A percentile compares a stretch with the other conserved stretches of the same genome.
Evolutionary conservation across 2,329 filamentous ascomycete species (phyloP).

Genomic region (Amylocarpus encephaloides): DNA sequence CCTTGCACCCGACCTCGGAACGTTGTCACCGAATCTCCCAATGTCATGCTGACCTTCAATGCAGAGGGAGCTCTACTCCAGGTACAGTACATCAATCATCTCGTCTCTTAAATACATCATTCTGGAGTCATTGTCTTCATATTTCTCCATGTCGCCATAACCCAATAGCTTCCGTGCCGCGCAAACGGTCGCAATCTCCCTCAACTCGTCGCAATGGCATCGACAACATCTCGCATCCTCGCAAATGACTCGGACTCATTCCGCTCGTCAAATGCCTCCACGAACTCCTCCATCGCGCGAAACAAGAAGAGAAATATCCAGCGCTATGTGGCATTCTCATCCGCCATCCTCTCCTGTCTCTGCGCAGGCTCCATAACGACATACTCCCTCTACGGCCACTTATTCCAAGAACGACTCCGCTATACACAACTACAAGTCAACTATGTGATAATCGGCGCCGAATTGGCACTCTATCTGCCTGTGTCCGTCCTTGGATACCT

Average conservation of each 20-base stretch:
- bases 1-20: background rate
- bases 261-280: constrained; percentile 14
- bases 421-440: constrained; percentile 94
- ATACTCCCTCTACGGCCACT: constrained; percentile 87
- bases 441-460: constrained; percentile 77
- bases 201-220: constrained; percentile 13
- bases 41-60: background rate
- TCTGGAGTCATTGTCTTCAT: background rate
- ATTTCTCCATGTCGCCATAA: background rate
- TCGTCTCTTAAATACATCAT: background rate
- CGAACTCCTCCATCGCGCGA: constrained; percentile 16
- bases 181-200: background rate
- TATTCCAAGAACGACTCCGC: constrained; percentile 78
- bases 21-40: background rate
- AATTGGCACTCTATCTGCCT: constrained; percentile 85
- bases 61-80: background rate
- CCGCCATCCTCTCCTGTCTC: constrained; percentile 53
- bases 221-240: constrained; percentile 22
- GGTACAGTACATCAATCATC: background rate
- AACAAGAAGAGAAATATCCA: constrained; percentile 20
- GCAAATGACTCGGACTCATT: constrained; percentile 14
- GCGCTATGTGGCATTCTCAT: constrained; percentile 43
- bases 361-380: constrained; percentile 89
- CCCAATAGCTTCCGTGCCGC: background rate
- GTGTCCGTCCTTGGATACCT: constrained; percentile 84